These are phyloP conservation scores for Ambrosia trifida DNA, from an alignment of 129 eudicot genomes.

Conservation along the genomic window DNA sequence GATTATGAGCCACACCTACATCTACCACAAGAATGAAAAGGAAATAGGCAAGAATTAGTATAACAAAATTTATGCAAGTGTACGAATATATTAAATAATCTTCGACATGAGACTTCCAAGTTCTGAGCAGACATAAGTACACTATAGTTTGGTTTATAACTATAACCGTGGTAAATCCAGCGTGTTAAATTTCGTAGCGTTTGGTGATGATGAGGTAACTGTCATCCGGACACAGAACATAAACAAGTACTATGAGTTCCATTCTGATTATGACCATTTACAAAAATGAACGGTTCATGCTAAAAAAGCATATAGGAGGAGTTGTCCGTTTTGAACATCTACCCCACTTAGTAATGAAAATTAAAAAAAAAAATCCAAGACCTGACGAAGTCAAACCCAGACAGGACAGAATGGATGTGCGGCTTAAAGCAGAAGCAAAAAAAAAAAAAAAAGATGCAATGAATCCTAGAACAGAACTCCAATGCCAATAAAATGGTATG, in stretches of 20 bases:
- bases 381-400: too few species aligned
- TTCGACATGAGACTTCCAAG: background rate
- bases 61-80: background rate
- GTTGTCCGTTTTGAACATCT: too few species aligned
- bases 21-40: slow-evolving; percentile 24
- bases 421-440: too few species aligned
- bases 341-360: too few species aligned
- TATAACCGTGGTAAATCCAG: background rate
- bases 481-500: too few species aligned
- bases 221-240: background rate
- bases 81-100: background rate
- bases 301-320: background rate
- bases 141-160: background rate
- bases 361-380: too few species aligned
- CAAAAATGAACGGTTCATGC: background rate
- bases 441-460: too few species aligned
- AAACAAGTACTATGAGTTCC: background rate
- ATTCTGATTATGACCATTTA: background rate
- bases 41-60: slow-evolving; percentile 14
- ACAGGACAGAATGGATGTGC: too few species aligned
- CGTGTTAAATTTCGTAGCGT: background rate
- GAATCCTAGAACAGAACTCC: too few species aligned
- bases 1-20: slow-evolving; percentile 36
- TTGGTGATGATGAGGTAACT: background rate
- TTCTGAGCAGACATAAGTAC: slow-evolving; percentile 5